Conservation (phyloP, 805 yeast species). For the Grigorovia yakushimaensis region DNA sequence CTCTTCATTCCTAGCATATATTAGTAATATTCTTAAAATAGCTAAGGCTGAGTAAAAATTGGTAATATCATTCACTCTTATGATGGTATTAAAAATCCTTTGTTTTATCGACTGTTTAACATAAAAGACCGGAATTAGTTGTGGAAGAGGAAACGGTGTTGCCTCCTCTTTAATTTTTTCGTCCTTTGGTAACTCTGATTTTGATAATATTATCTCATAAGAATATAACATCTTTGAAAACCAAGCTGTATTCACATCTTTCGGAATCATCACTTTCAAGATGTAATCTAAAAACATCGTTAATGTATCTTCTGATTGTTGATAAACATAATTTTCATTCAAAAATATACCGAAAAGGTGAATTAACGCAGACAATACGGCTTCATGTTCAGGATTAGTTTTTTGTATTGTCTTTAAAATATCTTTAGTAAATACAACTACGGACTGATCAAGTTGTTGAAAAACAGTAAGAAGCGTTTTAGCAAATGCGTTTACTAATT, state of each 20-base stretch:
- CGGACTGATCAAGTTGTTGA: conserved; percentile 26
- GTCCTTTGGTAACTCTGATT: conserved; percentile 39
- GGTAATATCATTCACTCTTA: conserved; percentile 33
- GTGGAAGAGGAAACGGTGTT: conserved; percentile 10
- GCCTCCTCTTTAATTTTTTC: conserved; percentile 26
- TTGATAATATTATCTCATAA: conserved; percentile 45
- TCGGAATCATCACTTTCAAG: conserved; percentile 29
- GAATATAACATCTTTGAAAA: conserved; percentile 47
- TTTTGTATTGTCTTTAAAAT: conserved; percentile 32
- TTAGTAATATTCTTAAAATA: conserved; percentile 43
- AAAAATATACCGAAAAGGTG: conserved; percentile 36
- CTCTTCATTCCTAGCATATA: conserved; percentile 40
- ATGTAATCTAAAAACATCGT: conserved; percentile 32
- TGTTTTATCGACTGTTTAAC: conserved; percentile 19
- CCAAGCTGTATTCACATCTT: conserved; percentile 41
- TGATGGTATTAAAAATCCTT: conserved; percentile 35
- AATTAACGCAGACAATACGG: conserved; percentile 32
- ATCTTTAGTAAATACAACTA: conserved; percentile 29
- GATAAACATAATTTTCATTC: conserved; percentile 31
- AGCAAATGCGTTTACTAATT: conserved; percentile 29
- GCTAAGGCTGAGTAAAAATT: conserved; percentile 41
- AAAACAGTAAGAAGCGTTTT: conserved; percentile 32
- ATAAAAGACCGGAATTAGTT: conserved; percentile 16
- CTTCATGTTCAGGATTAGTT: conserved; percentile 26
- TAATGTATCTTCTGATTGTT: conserved; percentile 26